phyloP scores from a whole-genome alignment of 192 early-diverging fungal species.

The Coemansia sp. region DNA sequence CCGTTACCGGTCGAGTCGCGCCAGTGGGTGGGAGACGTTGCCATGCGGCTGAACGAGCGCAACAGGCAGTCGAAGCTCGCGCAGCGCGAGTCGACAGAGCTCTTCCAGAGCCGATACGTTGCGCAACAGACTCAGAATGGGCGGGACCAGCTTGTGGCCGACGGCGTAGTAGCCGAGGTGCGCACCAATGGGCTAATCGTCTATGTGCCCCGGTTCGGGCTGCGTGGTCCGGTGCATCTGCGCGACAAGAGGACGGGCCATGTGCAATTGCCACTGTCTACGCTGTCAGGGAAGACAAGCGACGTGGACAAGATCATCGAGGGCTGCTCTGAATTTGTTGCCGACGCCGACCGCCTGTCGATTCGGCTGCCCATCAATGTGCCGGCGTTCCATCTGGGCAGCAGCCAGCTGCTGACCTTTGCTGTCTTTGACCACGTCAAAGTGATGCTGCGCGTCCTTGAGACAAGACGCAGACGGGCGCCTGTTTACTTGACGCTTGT shows the following conservation, averaged over 20 bases:
- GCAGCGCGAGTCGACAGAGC: constrained; percentile 75
- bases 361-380: constrained; percentile 37
- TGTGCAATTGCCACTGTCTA: constrained; percentile 61
- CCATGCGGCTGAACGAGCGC: constrained; percentile 67
- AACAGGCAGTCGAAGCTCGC: constrained; percentile 76
- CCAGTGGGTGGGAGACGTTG: constrained; percentile 36
- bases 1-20: constrained; percentile 8
- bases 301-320: constrained; percentile 56
- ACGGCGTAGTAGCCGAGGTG: constrained; percentile 73
- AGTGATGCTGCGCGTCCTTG: constrained; percentile 61
- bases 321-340: constrained; percentile 55
- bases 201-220: constrained; percentile 62
- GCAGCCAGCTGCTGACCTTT: constrained; percentile 51
- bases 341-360: constrained; percentile 30
- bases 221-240: constrained; percentile 73
- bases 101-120: constrained; percentile 78
- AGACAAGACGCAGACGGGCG: constrained; percentile 63
- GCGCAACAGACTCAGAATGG: constrained; percentile 43
- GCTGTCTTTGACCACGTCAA: constrained; percentile 67
- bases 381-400: constrained; percentile 32
- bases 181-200: constrained; percentile 64
- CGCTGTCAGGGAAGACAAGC: constrained; percentile 53
- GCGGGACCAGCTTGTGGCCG: constrained; percentile 55
- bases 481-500: constrained; percentile 68
- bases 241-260: constrained; percentile 61